These are phyloP conservation scores for Pseudogymnoascus sp. DNA, from an alignment of 2,329 filamentous ascomycete species.

Conservation along the genomic window DNA sequence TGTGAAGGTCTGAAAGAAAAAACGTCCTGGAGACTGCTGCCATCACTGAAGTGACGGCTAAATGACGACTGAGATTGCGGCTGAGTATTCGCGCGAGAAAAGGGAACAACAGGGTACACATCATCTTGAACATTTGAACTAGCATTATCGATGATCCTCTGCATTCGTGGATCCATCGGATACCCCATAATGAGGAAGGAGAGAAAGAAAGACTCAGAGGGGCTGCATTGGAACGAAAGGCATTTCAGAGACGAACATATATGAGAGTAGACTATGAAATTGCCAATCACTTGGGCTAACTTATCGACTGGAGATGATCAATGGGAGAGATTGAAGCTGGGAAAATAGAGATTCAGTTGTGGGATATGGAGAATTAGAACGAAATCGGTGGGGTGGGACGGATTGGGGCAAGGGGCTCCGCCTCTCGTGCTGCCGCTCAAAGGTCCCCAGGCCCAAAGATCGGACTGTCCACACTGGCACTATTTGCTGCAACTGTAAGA, in stretches of 20 bases:
- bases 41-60: not conserved
- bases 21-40: not conserved
- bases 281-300: not conserved
- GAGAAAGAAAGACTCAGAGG: not conserved
- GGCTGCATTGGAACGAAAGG: not conserved
- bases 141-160: slow-evolving; percentile 22
- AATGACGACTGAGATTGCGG: not conserved
- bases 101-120: not conserved
- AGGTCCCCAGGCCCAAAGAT: too few relatives aligned
- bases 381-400: not conserved
- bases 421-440: not conserved
- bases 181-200: slow-evolving; percentile 16
- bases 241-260: not conserved
- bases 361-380: not conserved
- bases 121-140: not conserved
- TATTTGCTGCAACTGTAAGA: too few relatives aligned
- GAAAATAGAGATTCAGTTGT: not conserved
- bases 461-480: too few relatives aligned
- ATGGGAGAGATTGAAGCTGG: not conserved
- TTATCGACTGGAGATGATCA: not conserved
- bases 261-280: not conserved
- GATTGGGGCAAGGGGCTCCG: not conserved
- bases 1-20: not conserved
- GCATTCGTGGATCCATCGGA: slow-evolving; percentile 22
- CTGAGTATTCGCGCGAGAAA: not conserved